Evolutionary conservation across 2,329 filamentous ascomycete species (phyloP).

Genomic region (Monosporascus sp.): DNA sequence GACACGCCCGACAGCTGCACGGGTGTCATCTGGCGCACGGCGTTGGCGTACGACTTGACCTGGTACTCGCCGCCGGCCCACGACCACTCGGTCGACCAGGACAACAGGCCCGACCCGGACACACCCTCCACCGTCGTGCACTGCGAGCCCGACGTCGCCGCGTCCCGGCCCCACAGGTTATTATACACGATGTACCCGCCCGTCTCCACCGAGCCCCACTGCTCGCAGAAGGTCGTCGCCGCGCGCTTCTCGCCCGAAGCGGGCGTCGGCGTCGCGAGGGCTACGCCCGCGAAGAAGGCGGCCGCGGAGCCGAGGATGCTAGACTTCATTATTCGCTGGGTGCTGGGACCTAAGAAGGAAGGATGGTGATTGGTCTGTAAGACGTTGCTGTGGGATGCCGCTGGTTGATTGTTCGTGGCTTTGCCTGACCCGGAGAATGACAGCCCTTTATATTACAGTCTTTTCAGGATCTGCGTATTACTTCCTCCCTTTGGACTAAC

Average conservation of each 20-base stretch:
- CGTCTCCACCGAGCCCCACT: constrained; percentile 31
- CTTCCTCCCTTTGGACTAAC: no score
- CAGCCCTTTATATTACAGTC: no score
- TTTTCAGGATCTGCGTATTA: no score
- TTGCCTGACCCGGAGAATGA: no score
- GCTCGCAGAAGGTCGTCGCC: constrained; percentile 30
- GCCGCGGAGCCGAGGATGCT: no score
- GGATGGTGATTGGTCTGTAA: no score
- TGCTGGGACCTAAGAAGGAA: no score
- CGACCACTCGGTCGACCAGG: constrained; percentile 39
- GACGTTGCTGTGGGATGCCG: no score
- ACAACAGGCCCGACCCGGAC: constrained; percentile 25
- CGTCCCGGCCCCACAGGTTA: constrained; percentile 43
- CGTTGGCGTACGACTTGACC: constrained; percentile 45
- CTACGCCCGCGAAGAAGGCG: not conserved
- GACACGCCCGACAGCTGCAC: constrained; percentile 30
- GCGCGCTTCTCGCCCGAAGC: constrained; percentile 28
- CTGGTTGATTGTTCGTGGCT: no score
- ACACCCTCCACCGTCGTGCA: constrained; percentile 36
- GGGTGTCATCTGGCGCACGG: constrained; percentile 27
- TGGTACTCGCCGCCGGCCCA: constrained; percentile 34
- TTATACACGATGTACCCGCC: constrained; percentile 46
- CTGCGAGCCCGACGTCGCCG: constrained; percentile 34
- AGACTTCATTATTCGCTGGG: no score
- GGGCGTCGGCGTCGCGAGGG: constrained; percentile 23